Evolutionary conservation across 768 basidiomycete genomes (phyloP).

Genomic region (Trametopsis cervina): DNA sequence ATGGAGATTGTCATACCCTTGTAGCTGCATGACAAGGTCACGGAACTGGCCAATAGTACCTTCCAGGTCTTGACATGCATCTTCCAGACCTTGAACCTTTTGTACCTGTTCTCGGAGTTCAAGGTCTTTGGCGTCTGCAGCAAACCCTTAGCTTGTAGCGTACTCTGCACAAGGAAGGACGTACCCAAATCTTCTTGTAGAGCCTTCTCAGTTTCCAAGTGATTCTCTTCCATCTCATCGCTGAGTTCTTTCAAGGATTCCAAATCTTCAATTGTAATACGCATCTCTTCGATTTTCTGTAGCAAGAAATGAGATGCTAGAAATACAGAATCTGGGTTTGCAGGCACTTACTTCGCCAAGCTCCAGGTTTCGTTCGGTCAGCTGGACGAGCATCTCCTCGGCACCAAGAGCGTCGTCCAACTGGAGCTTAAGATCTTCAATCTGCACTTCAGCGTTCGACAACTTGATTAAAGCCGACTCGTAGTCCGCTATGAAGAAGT

Average conservation of each 20-base stretch:
- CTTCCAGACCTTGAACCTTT: conserved; percentile 66
- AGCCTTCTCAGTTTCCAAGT: conserved; percentile 87
- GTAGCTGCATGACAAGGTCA: conserved; percentile 80
- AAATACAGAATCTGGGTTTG: neutral
- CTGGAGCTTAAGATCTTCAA: conserved; percentile 90
- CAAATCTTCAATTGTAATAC: conserved; percentile 91
- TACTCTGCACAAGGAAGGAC: conserved; percentile 15
- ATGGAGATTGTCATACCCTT: conserved; percentile 44
- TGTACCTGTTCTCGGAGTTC: conserved; percentile 60
- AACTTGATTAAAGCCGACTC: conserved; percentile 76
- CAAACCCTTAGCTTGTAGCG: neutral
- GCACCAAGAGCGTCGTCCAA: conserved; percentile 93
- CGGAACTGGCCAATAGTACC: conserved; percentile 87
- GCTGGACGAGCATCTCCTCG: conserved; percentile 92
- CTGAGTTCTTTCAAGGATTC: conserved; percentile 94
- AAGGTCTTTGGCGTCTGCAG: conserved; percentile 59
- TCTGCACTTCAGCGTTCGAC: conserved; percentile 82
- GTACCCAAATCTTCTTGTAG: conserved; percentile 85
- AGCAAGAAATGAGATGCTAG: neutral
- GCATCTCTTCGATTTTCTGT: conserved; percentile 97
- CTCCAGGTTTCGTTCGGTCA: conserved; percentile 90
- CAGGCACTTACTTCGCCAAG: conserved; percentile 66
- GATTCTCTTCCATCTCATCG: conserved; percentile 96
- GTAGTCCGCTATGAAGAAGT: conserved; percentile 55
- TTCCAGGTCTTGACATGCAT: conserved; percentile 79